Conservation (phyloP, 2,329 filamentous ascomycete genomes). For the Colletotrichum navitas region DNA sequence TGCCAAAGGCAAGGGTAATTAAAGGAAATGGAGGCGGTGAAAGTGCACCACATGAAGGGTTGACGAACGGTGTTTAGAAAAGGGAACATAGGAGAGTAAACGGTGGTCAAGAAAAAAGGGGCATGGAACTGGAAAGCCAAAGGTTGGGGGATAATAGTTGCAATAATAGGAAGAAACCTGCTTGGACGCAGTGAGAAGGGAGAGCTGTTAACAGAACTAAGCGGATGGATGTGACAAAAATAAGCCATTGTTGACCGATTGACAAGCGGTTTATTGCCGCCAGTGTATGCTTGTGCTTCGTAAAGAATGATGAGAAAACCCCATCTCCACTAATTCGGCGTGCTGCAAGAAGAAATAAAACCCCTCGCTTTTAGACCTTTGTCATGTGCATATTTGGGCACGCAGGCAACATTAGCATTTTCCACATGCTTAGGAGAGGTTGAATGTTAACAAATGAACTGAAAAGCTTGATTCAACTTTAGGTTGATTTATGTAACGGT, state of each 20-base stretch:
- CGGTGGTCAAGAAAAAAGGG: neutral
- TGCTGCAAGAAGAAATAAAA: neutral
- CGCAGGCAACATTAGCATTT: neutral
- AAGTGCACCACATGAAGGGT: neutral
- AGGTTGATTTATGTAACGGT: conserved; percentile 41
- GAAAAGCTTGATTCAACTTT: conserved; percentile 35
- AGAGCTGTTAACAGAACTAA: too few relatives aligned
- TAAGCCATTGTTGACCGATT: neutral
- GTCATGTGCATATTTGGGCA: too few relatives aligned
- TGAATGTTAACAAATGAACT: conserved; percentile 33
- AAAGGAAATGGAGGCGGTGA: neutral
- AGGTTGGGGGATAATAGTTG: neutral
- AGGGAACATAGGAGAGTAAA: neutral
- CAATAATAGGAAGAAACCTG: neutral
- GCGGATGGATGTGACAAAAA: too few relatives aligned
- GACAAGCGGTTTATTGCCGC: neutral
- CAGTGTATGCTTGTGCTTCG: neutral
- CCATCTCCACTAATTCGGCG: neutral
- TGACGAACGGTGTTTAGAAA: neutral
- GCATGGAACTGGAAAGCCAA: neutral
- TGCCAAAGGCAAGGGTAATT: neutral
- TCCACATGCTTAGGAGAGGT: neutral
- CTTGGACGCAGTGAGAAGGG: neutral
- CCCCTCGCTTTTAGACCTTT: neutral
- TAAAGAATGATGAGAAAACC: neutral